Conservation (phyloP, 1,284 basidiomycete genomes). For the Ceratobasidium sp. region DNA sequence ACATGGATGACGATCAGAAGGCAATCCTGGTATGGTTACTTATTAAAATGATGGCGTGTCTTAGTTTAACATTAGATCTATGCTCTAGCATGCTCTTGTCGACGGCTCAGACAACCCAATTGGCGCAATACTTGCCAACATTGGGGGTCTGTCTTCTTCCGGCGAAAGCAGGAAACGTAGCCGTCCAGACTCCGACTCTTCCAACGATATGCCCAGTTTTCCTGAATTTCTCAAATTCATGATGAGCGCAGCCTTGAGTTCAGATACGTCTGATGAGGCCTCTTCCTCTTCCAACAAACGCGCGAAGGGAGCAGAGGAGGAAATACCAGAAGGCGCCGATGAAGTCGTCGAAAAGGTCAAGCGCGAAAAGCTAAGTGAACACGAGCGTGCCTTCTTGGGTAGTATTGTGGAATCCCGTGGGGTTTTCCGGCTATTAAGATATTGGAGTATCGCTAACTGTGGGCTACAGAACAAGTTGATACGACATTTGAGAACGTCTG, state of each 20-base stretch:
- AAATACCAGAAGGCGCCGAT: slow-evolving; percentile 54
- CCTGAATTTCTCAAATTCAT: too few species aligned
- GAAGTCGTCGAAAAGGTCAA: slow-evolving; percentile 80
- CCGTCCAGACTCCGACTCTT: not conserved
- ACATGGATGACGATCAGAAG: slow-evolving; percentile 6
- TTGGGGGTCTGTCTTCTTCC: not conserved
- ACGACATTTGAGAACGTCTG: slow-evolving; percentile 89
- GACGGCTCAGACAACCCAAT: slow-evolving; percentile 2
- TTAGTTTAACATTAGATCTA: not conserved
- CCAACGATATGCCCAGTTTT: not conserved
- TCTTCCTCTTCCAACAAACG: too few species aligned
- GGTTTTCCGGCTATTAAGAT: slow-evolving; percentile 45
- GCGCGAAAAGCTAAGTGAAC: slow-evolving; percentile 78
- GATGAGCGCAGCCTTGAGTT: too few species aligned
- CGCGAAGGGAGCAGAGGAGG: not conserved
- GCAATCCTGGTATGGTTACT: slow-evolving; percentile 12
- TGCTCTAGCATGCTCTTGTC: not conserved
- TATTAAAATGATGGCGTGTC: not conserved
- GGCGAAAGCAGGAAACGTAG: not conserved
- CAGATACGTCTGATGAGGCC: not conserved
- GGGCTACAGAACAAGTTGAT: slow-evolving; percentile 69
- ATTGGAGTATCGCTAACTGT: too few species aligned
- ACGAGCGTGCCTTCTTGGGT: slow-evolving; percentile 81
- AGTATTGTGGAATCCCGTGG: slow-evolving; percentile 87
- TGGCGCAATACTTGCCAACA: not conserved